Base-by-base conservation (phyloP, 331 rosid species). In the Phaseolus coccineus region DNA sequence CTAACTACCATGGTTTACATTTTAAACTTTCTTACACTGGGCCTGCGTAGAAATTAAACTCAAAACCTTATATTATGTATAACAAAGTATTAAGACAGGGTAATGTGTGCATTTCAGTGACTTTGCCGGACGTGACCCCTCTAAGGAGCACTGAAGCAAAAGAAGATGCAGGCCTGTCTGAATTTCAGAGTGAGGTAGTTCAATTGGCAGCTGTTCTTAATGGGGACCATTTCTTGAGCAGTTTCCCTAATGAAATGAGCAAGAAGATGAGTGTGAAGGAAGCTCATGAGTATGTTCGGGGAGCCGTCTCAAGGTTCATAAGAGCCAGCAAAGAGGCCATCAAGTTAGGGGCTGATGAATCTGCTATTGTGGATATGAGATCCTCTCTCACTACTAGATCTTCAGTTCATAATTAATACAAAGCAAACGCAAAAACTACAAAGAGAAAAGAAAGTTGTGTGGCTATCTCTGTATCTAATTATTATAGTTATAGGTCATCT, bases 291-390 rank as follows among this genome's bases (percentile, higher is more conserved):
- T 96, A 96, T 2, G 94, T 84, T n/a, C 76, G 33, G 13, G 98
- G 96, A 19, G 94, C 99, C 13, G 96, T 93, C 76, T 87, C 93
- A 11, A 88, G 99, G 84, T 96, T 96, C 91, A 82, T 90, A 59
- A 88, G 98, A 80, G 99, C 98, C 24, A 91, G 99, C 90, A 91
- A 91, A 86, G 98, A 91, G 84, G 98, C 99, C 68, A 86, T 90
- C 87, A 90, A 88, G 53, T 76, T 96, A 74, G 99, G 99, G 61
- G 99, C 98, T 8, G 89, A 89, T 59, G 85, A 87, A 33, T 89
- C 98, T 76, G 98, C 99, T 72, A 96, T 96, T 71, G 99, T 96
- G 42, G 98, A 96, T 83, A 96, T 93, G 99, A 93, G 99, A 89
- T 96, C 99, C 6, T 96, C 96, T 51, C 99, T 96, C 84, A 91